Conservation (phyloP, 139 green algal species). For the Axilococcus clingmanii region DNA sequence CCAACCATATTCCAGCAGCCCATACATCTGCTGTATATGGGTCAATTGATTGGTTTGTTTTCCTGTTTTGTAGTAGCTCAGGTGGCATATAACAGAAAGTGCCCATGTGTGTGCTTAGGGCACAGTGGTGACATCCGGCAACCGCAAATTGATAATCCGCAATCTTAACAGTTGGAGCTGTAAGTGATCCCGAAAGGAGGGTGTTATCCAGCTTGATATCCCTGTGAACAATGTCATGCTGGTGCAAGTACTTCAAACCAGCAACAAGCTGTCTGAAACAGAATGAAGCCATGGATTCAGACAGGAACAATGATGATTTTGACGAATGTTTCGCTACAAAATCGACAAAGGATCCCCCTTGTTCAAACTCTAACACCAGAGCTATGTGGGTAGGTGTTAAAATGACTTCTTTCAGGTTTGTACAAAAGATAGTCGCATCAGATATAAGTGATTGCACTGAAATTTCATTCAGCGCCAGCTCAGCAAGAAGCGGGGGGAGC, state of each 20-base stretch:
- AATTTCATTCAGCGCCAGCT: constrained; percentile 19
- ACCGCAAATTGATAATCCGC: constrained; percentile 65
- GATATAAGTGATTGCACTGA: constrained; percentile 58
- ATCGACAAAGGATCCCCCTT: constrained; percentile 20
- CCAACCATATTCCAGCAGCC: constrained; percentile 58
- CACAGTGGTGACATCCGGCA: constrained; percentile 26
- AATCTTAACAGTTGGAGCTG: constrained; percentile 15
- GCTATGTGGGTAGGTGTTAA: constrained; percentile 59
- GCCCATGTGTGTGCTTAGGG: constrained; percentile 4
- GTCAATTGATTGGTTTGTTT: constrained; percentile 16
- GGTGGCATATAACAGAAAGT: constrained; percentile 59
- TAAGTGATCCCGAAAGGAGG: neutral
- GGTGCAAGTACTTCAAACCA: constrained; percentile 49
- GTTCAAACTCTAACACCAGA: constrained; percentile 69
- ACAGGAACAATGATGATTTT: constrained; percentile 9
- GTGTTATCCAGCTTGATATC: constrained; percentile 68
- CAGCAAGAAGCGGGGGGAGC: neutral
- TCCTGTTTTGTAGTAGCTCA: constrained; percentile 40
- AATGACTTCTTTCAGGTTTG: constrained; percentile 48
- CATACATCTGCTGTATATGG: constrained; percentile 53
- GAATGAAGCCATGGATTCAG: constrained; percentile 47
- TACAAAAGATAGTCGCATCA: constrained; percentile 55
- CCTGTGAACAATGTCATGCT: constrained; percentile 20
- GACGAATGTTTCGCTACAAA: constrained; percentile 4
- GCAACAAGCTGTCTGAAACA: constrained; percentile 62